These are phyloP conservation scores for Phyllosticta capitalensis DNA, from an alignment of 2,329 filamentous ascomycete species.

Conservation along the genomic window DNA sequence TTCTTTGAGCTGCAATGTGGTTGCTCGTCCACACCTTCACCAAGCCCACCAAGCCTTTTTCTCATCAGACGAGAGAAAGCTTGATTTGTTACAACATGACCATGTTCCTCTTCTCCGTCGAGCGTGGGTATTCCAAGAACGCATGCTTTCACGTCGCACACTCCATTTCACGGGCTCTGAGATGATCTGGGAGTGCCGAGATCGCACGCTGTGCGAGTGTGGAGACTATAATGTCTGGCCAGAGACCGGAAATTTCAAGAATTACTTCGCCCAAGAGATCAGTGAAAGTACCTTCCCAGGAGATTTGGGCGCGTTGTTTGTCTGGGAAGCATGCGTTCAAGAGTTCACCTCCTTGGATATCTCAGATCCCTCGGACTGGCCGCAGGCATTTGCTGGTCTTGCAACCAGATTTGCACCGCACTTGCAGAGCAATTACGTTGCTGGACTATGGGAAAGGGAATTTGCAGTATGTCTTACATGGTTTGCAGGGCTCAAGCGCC, in stretches of 20 bases:
- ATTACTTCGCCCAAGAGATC: too few relatives aligned
- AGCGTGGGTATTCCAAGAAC: conserved; percentile 6
- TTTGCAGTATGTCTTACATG: background rate
- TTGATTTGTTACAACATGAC: background rate
- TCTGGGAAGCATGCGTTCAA: background rate
- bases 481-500: background rate
- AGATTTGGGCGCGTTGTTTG: too few relatives aligned
- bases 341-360: background rate
- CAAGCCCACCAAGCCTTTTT: background rate
- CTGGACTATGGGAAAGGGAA: background rate
- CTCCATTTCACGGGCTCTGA: conserved; percentile 1
- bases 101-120: background rate
- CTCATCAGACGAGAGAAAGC: too few relatives aligned
- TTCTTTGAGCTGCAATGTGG: background rate
- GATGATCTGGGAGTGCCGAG: conserved; percentile 2
- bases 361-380: background rate
- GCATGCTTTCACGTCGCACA: background rate
- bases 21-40: background rate
- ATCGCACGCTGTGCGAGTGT: background rate
- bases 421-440: background rate
- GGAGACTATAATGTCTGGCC: background rate
- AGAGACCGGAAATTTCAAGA: too few relatives aligned
- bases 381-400: background rate
- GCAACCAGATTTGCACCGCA: background rate
- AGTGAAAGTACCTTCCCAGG: too few relatives aligned